Evolutionary conservation across 768 basidiomycete species (phyloP).

Genomic region (Psilocybe azurescens): DNA sequence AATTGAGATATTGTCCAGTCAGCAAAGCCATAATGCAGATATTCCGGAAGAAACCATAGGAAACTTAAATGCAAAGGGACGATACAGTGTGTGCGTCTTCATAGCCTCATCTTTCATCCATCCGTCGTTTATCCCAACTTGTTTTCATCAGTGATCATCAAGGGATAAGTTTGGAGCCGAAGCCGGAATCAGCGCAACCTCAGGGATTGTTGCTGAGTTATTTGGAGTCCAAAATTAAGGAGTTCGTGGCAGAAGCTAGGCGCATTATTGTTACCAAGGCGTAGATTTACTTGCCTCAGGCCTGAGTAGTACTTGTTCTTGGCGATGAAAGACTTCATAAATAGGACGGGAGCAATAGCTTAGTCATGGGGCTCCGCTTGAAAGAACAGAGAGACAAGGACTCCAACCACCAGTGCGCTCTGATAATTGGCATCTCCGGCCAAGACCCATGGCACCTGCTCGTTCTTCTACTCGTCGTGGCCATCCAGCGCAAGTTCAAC

Average conservation of each 20-base stretch:
- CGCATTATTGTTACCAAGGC: not conserved
- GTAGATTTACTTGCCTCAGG: too few species aligned
- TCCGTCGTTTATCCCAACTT: too few species aligned
- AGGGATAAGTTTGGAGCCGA: too few species aligned
- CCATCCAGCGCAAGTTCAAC: constrained; percentile 40
- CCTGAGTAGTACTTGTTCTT: too few species aligned
- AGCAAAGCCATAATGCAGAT: not conserved
- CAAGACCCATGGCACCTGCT: constrained; percentile 85
- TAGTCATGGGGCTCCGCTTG: constrained; percentile 21
- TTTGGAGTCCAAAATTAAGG: constrained; percentile 10
- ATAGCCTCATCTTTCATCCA: too few species aligned
- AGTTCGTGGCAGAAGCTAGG: constrained; percentile 4
- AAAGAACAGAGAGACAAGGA: constrained; percentile 36
- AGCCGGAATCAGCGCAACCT: not conserved
- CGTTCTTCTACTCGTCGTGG: constrained; percentile 61
- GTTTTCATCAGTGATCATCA: too few species aligned
- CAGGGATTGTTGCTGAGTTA: constrained; percentile 15
- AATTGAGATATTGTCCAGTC: constrained; percentile 68
- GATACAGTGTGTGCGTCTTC: too few species aligned
- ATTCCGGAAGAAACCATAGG: not conserved
- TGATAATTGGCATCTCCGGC: constrained; percentile 39
- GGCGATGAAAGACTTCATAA: not conserved
- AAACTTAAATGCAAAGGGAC: not conserved
- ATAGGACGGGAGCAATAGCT: not conserved
- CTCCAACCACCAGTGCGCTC: constrained; percentile 48